Conservation (phyloP, 2,329 filamentous ascomycete species). For the Penicillium sp. region DNA sequence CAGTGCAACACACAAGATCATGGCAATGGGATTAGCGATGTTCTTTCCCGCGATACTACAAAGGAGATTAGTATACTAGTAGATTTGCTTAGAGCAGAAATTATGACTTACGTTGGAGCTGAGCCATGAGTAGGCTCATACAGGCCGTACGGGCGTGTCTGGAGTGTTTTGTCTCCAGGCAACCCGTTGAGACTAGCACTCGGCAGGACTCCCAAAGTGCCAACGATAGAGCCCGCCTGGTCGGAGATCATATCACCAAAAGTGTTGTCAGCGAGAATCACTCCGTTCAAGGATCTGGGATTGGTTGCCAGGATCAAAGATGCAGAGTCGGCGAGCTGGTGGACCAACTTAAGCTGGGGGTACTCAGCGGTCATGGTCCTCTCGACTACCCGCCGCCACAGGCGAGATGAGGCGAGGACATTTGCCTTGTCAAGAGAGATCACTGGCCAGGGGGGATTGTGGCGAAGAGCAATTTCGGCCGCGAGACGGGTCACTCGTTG, state of each 20-base stretch:
- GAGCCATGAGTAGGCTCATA: constrained; percentile 88
- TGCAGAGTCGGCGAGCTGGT: constrained; percentile 88
- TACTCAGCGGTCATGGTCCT: constrained; percentile 83
- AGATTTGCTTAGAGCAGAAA: neutral
- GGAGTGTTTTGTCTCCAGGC: constrained; percentile 64
- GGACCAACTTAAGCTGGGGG: constrained; percentile 74
- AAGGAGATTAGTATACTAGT: neutral
- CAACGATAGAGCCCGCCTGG: constrained; percentile 86
- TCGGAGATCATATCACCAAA: constrained; percentile 94
- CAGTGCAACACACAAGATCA: constrained; percentile 87
- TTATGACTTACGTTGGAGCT: constrained; percentile 37
- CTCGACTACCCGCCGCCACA: constrained; percentile 82
- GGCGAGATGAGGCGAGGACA: constrained; percentile 78
- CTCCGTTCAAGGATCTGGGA: constrained; percentile 77
- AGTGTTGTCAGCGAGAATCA: constrained; percentile 85
- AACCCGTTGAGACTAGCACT: constrained; percentile 82
- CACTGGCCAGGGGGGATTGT: constrained; percentile 71
- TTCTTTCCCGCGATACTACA: constrained; percentile 82
- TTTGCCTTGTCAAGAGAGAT: constrained; percentile 92
- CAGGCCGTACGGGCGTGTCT: constrained; percentile 78
- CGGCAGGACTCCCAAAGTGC: constrained; percentile 79
- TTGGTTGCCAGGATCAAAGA: constrained; percentile 94
- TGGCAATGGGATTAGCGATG: constrained; percentile 85
- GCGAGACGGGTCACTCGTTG: constrained; percentile 79
- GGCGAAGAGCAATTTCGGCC: constrained; percentile 72